These are phyloP conservation scores for Ceratobasidium sp. DNA, from an alignment of 1,284 basidiomycete genomes.

Conservation along the genomic window DNA sequence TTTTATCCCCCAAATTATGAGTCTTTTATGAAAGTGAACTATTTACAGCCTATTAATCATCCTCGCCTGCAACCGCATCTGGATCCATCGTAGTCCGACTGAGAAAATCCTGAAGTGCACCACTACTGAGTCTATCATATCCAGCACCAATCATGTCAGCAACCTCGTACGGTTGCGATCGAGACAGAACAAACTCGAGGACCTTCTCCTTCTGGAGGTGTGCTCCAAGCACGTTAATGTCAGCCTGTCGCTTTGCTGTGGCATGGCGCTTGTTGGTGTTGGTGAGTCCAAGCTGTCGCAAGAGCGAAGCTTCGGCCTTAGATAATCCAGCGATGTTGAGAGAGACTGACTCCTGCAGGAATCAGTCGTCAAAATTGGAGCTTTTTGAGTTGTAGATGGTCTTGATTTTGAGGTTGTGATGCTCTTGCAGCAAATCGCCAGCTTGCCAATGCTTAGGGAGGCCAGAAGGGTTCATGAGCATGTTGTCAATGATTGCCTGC, in stretches of 20 bases:
- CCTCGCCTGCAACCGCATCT: not conserved
- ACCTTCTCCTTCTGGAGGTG: not conserved
- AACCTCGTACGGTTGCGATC: not conserved
- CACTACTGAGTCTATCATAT: not conserved
- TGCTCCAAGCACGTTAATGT: not conserved
- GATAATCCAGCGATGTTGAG: not conserved
- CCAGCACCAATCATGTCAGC: not conserved
- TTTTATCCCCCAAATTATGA: too few species aligned
- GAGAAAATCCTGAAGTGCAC: not conserved
- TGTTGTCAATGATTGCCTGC: not conserved
- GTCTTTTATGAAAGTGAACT: too few species aligned
- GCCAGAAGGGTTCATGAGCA: not conserved
- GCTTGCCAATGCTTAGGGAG: not conserved
- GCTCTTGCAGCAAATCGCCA: slow-evolving; percentile 1
- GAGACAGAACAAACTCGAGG: not conserved
- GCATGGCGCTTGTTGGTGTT: not conserved
- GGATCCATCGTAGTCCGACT: not conserved
- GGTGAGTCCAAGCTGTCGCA: not conserved
- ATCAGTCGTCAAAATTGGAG: not conserved
- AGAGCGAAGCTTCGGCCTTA: not conserved
- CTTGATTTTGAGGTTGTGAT: not conserved
- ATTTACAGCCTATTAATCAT: too few species aligned
- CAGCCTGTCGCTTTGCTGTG: not conserved
- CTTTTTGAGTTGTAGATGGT: not conserved
- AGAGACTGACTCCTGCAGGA: not conserved